A percentile compares a stretch with the other conserved stretches of the same genome.
phyloP scores from a whole-genome alignment of 2,329 filamentous ascomycete species.

The Aspergillus terreus region DNA sequence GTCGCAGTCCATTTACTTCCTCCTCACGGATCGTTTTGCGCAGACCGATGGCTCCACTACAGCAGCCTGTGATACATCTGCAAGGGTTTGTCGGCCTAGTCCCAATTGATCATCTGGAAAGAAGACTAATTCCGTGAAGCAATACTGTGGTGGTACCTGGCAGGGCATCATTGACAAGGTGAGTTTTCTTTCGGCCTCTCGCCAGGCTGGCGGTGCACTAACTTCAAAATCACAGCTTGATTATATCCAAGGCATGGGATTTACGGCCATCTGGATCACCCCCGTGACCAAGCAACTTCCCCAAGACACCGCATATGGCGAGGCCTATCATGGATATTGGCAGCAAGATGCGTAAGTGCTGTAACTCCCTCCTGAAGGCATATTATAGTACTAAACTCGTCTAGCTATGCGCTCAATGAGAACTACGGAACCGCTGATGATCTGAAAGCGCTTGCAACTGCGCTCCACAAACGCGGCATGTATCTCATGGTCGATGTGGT shows the following conservation, averaged over 20 bases:
- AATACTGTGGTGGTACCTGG: constrained; percentile 50
- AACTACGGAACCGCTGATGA: constrained; percentile 59
- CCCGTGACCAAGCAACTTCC: constrained; percentile 41
- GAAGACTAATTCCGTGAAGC: constrained; percentile 7
- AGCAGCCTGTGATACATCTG: constrained; percentile 25
- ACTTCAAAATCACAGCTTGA: constrained; percentile 38
- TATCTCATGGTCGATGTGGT: constrained; percentile 62
- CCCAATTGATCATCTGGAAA: background rate
- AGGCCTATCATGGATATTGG: constrained; percentile 50
- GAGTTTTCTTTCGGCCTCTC: background rate
- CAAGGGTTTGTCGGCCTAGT: constrained; percentile 11
- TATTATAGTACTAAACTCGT: background rate
- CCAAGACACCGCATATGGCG: constrained; percentile 33
- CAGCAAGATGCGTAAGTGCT: constrained; percentile 42
- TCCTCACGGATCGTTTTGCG: constrained; percentile 45
- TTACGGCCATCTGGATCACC: constrained; percentile 49
- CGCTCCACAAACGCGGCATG: constrained; percentile 55
- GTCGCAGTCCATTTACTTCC: constrained; percentile 43
- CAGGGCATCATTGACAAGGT: constrained; percentile 43
- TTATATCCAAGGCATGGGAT: constrained; percentile 48
- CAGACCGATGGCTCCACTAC: constrained; percentile 38
- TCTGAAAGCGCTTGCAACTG: constrained; percentile 53
- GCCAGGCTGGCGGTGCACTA: background rate
- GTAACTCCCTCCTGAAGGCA: background rate
- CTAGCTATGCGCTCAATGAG: constrained; percentile 50